Evolutionary conservation across 805 yeast species (phyloP), one percentile per base, ranked within the genome.

Genomic region (Grigorovia humatica): DNA sequence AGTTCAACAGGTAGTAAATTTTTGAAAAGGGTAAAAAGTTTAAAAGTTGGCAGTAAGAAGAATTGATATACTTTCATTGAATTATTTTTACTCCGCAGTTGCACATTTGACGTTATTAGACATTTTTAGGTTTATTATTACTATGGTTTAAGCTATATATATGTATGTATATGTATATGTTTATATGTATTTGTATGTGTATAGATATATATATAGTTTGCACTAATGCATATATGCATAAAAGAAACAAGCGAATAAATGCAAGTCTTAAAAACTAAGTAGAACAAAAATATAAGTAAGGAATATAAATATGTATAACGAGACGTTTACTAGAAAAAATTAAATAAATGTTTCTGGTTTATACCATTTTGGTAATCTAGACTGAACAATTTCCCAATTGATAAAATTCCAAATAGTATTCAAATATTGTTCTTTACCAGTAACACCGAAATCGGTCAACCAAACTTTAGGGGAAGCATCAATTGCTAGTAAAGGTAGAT

Each of bases 21-120:
- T 55, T 71, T 90, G 62, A 82, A 84, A 63, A 82, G 97, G 65
- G 96, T 90, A 46, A 88, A 85, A 70, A 87, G 95, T 72, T 77
- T 90, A 71, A 87, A 87, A 68, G 96, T 88, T 44, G 81, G 86
- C 9, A 62, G 62, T 44, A 58, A 46, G 47, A 53, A 50, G 23
- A 44, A 47, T 42, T 54, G 19, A 50, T 27, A 7, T 18, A 23
- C 27, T 23, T 23, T 23, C 27, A 23, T 23, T 23, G 6, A 23
- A 23, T 23, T 23, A 23, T 23, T 23, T 23, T 23, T 23, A 6
- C 6, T 23, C 6, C 27, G 6, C 6, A 23, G 27, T 23, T 23
- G 27, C 27, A 23, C 13, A 20, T 13, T n/a, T 7, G 15, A 38
- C 4, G 42, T 12, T 38, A 13, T 9, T 9, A 38, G 42, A 38